Base-by-base conservation (phyloP, 176 grass and related monocot genomes). In the Pontederia crassipes region DNA sequence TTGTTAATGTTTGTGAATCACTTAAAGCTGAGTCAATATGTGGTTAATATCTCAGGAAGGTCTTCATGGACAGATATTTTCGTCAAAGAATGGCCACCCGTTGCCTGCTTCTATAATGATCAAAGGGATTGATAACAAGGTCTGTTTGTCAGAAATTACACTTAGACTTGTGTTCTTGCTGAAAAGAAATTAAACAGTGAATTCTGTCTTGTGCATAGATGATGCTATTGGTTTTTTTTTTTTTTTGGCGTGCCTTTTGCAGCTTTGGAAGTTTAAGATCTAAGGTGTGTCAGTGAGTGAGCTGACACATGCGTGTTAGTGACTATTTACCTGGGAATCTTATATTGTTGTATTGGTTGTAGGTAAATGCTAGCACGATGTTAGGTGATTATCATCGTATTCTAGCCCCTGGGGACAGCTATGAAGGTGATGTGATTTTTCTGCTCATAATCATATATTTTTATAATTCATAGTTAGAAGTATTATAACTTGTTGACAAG, bases 11-110 rank as follows among this genome's bases (percentile, higher is more conserved):
- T 40, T 11, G 2, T 12, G 48, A 49, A 9, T 64, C 45, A 12
- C 9, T 35, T 2, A 35, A 4, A 35, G 29, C 29, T 35, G 29
- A 35, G 29, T 35, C 29, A 35, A 57, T 46, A 14, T 18, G 10
- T 32, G 9, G 15, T 62, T 71, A 56, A 82, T 8, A 49, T 66
- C 70, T 80, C 73, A 96, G 92, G 79, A 78, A 70, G 87, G 92
- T 48, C 61, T 96, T 87, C 83, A 96, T 78, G 92, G 92, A 85
- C 87, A 76, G 76, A 71, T 96, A 90, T 88, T 90, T 78, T 81
- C 90, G 15, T 72, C 86, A 78, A 78, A 90, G 64, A 79, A 81
- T 29, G 86, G 86, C 12, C 76, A 18, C 46, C 92, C 92, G 64
- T 67, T 96, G 68, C 78, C 83, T 45, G 91, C 78, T 28, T 80